phyloP scores from a whole-genome alignment of 176 grass and related monocot genomes.

The Panicum miliaceum region DNA sequence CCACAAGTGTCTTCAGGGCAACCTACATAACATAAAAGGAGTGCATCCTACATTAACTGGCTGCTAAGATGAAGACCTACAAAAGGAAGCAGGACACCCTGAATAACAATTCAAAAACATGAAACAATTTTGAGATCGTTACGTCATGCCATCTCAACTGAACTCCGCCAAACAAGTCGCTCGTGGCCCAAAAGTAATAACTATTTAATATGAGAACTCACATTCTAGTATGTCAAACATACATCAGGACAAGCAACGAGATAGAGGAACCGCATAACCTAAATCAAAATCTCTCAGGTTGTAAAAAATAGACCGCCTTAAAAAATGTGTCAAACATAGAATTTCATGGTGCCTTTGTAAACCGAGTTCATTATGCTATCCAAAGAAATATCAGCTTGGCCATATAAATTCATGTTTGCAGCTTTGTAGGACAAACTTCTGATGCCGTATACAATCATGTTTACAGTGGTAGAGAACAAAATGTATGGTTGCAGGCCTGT shows the following conservation, averaged over 20 bases:
- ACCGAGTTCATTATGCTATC: background rate
- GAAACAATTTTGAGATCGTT: background rate
- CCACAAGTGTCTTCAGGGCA: conserved; percentile 86
- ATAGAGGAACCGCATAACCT: background rate
- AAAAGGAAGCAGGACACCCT: conserved; percentile 11
- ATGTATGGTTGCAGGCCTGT: background rate
- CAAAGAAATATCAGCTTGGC: background rate
- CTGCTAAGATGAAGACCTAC: background rate
- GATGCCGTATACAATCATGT: background rate
- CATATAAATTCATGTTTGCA: background rate
- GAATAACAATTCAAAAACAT: background rate
- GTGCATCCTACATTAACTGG: conserved; percentile 31
- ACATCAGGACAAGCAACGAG: background rate
- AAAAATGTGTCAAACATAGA: conserved; percentile 15
- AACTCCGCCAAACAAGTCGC: conserved; percentile 9
- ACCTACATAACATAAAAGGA: conserved; percentile 64
- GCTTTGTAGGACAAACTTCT: background rate
- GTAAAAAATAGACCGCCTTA: background rate
- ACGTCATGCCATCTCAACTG: conserved; percentile 14
- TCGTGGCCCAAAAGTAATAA: background rate
- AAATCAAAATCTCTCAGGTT: background rate
- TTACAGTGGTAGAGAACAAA: background rate
- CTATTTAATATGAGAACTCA: background rate
- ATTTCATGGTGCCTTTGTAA: background rate
- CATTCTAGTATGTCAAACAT: background rate